A percentile compares a stretch with the other conserved stretches of the same genome.
Conservation (phyloP, 2,329 filamentous ascomycete species). For the Neopestalotiopsis sp. region DNA sequence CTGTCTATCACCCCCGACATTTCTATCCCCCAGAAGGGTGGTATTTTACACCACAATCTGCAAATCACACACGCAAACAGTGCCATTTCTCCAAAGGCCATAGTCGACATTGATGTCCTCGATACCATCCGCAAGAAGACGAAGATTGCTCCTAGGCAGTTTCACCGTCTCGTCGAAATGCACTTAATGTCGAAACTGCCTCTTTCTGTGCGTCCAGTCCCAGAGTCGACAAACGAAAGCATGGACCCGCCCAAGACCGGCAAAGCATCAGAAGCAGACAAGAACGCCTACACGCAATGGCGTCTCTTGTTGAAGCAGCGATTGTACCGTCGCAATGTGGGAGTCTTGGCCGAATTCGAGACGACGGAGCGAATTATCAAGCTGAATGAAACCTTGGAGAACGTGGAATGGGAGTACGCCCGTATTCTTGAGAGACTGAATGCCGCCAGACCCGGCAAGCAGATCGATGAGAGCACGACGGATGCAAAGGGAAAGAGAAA, state of each 20-base stretch:
- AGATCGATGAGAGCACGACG: slow-evolving; percentile 14
- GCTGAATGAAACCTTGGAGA: slow-evolving; percentile 71
- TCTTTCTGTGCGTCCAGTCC: slow-evolving; percentile 57
- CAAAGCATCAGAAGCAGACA: slow-evolving; percentile 53
- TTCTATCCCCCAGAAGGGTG: slow-evolving; percentile 53
- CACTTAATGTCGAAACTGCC: slow-evolving; percentile 70
- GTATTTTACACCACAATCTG: slow-evolving; percentile 34
- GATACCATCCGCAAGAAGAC: slow-evolving; percentile 62
- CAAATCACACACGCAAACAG: slow-evolving; percentile 31
- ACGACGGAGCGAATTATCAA: slow-evolving; percentile 72
- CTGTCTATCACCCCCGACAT: slow-evolving; percentile 61
- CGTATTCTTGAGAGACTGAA: slow-evolving; percentile 57
- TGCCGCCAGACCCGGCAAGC: slow-evolving; percentile 24
- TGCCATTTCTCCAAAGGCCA: slow-evolving; percentile 41
- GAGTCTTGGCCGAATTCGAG: slow-evolving; percentile 73
- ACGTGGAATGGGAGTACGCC: slow-evolving; percentile 77
- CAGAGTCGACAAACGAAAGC: slow-evolving; percentile 30
- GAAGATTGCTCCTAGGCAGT: slow-evolving; percentile 81
- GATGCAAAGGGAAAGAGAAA: slow-evolving; percentile 54
- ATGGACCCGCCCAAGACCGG: slow-evolving; percentile 37
- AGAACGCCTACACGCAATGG: slow-evolving; percentile 73
- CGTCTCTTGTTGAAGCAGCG: slow-evolving; percentile 77
- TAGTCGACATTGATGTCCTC: slow-evolving; percentile 63
- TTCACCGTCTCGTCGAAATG: slow-evolving; percentile 77
- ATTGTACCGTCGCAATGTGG: slow-evolving; percentile 76